phyloP scores from a whole-genome alignment of 306 rosid species.

The Sesbania bispinosa region DNA sequence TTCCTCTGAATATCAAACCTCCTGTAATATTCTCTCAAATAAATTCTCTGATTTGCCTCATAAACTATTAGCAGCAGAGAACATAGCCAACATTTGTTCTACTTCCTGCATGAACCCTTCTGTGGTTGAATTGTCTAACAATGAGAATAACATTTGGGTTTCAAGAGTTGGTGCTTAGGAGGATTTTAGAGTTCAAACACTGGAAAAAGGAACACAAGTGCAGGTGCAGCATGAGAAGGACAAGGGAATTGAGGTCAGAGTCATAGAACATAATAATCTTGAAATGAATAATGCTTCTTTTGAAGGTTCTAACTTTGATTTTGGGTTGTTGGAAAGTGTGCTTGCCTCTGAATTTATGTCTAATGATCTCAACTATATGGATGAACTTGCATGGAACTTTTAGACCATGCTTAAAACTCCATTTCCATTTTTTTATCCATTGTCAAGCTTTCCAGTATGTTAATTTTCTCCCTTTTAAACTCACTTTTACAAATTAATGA shows the following conservation, averaged over 20 bases:
- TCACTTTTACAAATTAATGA: too few relatives aligned
- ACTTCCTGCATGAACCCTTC: conserved; percentile 28
- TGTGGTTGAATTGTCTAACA: conserved; percentile 20
- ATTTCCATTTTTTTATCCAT: too few relatives aligned
- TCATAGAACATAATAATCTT: conserved; percentile 8
- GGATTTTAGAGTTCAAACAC: conserved; percentile 13
- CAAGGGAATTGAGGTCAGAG: conserved; percentile 19
- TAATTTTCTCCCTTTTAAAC: too few relatives aligned
- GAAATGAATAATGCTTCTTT: conserved; percentile 27
- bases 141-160: conserved; percentile 29
- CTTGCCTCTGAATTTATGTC: conserved; percentile 46
- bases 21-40: background rate
- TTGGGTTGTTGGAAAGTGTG: conserved; percentile 58
- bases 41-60: conserved; percentile 15
- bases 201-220: conserved; percentile 22
- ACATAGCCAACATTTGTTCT: conserved; percentile 24
- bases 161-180: conserved; percentile 30
- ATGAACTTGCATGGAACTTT: conserved; percentile 67
- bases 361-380: conserved; percentile 42
- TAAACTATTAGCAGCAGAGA: conserved; percentile 6
- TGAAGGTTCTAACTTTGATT: conserved; percentile 48
- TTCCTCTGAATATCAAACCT: conserved; percentile 25
- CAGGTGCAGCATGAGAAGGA: conserved; percentile 30
- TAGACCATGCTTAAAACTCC: conserved; percentile 32
- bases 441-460: too few relatives aligned